Conservation (phyloP, 2,329 filamentous ascomycete species). For the Gnomoniopsis smithogilvyi region DNA sequence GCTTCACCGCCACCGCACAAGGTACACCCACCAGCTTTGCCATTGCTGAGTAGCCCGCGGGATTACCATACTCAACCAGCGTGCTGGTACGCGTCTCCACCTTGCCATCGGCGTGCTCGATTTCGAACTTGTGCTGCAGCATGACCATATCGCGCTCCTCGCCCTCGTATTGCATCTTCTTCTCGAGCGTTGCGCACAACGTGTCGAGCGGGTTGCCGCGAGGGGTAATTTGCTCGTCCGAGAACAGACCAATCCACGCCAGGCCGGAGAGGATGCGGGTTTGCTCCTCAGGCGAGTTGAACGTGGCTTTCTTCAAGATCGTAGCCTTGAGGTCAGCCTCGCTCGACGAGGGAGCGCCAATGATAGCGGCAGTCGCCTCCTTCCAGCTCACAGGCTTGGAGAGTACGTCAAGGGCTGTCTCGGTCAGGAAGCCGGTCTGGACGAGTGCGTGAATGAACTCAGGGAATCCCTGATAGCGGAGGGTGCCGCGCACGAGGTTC, state of each 20-base stretch:
- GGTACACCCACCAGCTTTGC: slow-evolving; percentile 74
- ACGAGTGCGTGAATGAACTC: slow-evolving; percentile 85
- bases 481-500: slow-evolving; percentile 76
- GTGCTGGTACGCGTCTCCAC: slow-evolving; percentile 78
- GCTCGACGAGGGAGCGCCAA: slow-evolving; percentile 63
- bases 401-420: slow-evolving; percentile 63
- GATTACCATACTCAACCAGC: slow-evolving; percentile 77
- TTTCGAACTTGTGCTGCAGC: slow-evolving; percentile 79
- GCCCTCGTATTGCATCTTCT: slow-evolving; percentile 83
- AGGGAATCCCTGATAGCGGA: slow-evolving; percentile 87
- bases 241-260: slow-evolving; percentile 68
- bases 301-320: slow-evolving; percentile 72
- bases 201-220: slow-evolving; percentile 82
- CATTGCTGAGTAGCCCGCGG: slow-evolving; percentile 78
- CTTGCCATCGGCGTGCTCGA: slow-evolving; percentile 76
- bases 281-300: slow-evolving; percentile 63
- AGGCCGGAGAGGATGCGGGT: slow-evolving; percentile 67
- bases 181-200: slow-evolving; percentile 82
- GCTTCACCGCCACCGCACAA: slow-evolving; percentile 67
- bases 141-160: slow-evolving; percentile 83
- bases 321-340: slow-evolving; percentile 70
- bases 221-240: slow-evolving; percentile 65
- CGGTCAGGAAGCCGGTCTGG: slow-evolving; percentile 83
- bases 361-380: slow-evolving; percentile 75
- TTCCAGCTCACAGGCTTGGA: slow-evolving; percentile 73